Percentiles rank a stretch among this genome's conserved stretches.
phyloP scores from a whole-genome alignment of 129 eudicot genomes.

The Pittosporum tobira region DNA sequence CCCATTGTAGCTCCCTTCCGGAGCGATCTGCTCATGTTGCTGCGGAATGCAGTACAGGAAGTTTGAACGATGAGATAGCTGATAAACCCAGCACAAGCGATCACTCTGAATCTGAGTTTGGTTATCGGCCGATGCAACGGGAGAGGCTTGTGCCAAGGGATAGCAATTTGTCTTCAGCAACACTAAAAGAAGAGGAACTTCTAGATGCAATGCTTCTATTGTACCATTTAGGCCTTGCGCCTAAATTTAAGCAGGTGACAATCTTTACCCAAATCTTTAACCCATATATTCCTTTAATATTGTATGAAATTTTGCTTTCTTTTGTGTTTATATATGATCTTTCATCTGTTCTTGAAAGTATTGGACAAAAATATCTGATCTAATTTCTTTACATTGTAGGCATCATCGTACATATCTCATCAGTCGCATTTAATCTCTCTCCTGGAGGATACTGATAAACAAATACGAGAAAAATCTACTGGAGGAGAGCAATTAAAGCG shows the following conservation, averaged over 20 bases:
- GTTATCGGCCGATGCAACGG: conserved; percentile 63
- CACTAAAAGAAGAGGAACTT: conserved; percentile 91
- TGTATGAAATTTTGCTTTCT: not conserved
- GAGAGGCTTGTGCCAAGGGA: conserved; percentile 55
- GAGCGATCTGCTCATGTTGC: conserved; percentile 93
- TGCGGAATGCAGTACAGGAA: conserved; percentile 72
- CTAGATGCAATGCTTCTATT: conserved; percentile 88
- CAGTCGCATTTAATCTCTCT: conserved; percentile 81
- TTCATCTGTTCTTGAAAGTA: not conserved
- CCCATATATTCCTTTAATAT: not conserved
- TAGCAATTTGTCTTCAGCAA: conserved; percentile 56
- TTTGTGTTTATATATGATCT: not conserved
- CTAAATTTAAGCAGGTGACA: conserved; percentile 84
- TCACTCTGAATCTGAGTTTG: conserved; percentile 71
- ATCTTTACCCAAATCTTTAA: not conserved
- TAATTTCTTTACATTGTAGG: conserved; percentile 37
- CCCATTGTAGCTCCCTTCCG: conserved; percentile 61
- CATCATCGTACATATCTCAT: conserved; percentile 70
- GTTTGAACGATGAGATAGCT: conserved; percentile 73
- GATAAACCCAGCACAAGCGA: conserved; percentile 99
- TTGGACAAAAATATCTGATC: not conserved
- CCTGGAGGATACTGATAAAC: conserved; percentile 84
- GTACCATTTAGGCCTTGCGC: conserved; percentile 92
- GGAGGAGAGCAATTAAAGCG: conserved; percentile 73
- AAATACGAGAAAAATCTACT: conserved; percentile 55